Percentiles rank a stretch among this genome's conserved stretches.
Conservation (phyloP, 164 flowering plant species). For the Tetrastigma voinierianum region DNA sequence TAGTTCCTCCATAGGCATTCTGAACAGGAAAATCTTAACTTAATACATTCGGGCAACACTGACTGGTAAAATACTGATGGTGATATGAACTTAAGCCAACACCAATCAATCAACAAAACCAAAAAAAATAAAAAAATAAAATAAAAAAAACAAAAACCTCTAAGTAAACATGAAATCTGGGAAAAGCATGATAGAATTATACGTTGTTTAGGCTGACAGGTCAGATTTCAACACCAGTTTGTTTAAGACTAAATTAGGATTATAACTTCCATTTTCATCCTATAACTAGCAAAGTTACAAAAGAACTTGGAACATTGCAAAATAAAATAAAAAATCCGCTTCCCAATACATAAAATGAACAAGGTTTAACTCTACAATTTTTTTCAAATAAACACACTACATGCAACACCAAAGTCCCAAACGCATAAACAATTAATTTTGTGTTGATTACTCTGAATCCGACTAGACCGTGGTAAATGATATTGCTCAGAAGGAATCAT, state of each 20-base stretch:
- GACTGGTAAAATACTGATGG: background rate
- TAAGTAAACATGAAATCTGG: background rate
- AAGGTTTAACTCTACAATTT: background rate
- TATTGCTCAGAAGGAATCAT: background rate
- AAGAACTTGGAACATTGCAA: too few species aligned
- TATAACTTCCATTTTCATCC: too few species aligned
- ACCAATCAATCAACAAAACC: background rate
- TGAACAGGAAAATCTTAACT: constrained; percentile 40
- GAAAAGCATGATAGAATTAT: background rate
- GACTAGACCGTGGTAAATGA: background rate
- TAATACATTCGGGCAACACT: constrained; percentile 7
- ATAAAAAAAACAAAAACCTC: too few species aligned
- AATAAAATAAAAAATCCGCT: too few species aligned
- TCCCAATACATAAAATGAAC: background rate
- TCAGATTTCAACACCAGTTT: too few species aligned
- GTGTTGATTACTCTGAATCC: background rate
- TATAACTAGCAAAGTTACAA: too few species aligned
- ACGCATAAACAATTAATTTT: background rate
- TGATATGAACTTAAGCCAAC: background rate
- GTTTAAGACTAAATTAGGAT: too few species aligned
- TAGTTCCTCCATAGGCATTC: constrained; percentile 84
- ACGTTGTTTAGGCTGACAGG: background rate
- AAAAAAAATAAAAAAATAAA: too few species aligned
- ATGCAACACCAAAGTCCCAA: background rate
- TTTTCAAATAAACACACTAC: background rate